Evolutionary conservation across 2,329 filamentous ascomycete species (phyloP), one percentile per base, ranked within the genome.

Genomic region (Neonectria magnoliae): DNA sequence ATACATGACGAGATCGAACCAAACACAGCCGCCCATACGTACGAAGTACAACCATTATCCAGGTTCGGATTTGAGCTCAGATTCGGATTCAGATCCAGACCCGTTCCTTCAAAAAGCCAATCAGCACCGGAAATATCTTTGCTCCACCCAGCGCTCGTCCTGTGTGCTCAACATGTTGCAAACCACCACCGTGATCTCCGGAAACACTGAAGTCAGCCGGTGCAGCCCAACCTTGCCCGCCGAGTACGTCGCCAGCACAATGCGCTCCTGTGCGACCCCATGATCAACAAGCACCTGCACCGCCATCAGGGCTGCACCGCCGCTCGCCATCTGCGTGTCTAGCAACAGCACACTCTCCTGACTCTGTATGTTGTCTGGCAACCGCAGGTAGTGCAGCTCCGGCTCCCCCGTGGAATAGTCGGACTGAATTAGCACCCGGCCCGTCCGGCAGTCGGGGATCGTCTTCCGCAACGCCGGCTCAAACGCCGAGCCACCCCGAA

Each of bases 241-340:
- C 69, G 93, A 91, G 76, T 97, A 98, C 4, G 95, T 97, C 42
- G 97, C 94, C 77, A 98, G 91, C 36, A 98, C 93, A 69, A 99
- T 97, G 69, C 86, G 90, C 50, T 93, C 88, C 76, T 96, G 90
- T 6, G 88, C 82, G 7, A 98, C 94, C 11, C 96, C 96, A 75
- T 98, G 94, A 77, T 99, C 96, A 16, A 97, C 89, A 57, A 99
- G 83, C n/a, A 98, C 93, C 75, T 96, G 92, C 45, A 98, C 94
- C 1, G 96, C 94, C 96, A 99, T 99, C 62, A 99, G 82, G 1
- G 88, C 88, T 16, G 89, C 87, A 38, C 94, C 95, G 47, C 96
- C 96, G 66, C 91, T 94, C 27, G 93, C 93, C 92, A 98, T 98
- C 77, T 99, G 96, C 14, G 94, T 91, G 78, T 98, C 96, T 20